phyloP scores from a whole-genome alignment of 108 stramenopile genomes.

The Chaetoceros tenuissimus region DNA sequence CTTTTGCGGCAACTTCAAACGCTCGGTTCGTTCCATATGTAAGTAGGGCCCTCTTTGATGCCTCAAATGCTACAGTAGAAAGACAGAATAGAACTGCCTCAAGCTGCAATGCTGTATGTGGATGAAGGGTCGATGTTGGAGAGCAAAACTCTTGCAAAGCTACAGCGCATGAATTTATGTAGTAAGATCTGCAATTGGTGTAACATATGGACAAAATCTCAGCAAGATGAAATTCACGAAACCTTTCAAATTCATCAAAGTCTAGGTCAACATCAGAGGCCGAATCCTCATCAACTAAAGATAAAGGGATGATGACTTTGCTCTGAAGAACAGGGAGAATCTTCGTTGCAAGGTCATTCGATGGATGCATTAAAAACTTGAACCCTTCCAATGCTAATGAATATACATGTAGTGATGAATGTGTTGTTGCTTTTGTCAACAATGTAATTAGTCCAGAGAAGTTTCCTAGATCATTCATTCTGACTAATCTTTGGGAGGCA shows the following conservation, averaged over 20 bases:
- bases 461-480: slow-evolving; percentile 11
- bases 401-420: slow-evolving; percentile 55
- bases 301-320: slow-evolving; percentile 61
- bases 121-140: slow-evolving; percentile 17
- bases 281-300: slow-evolving; percentile 10
- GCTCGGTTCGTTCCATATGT: neutral
- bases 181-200: slow-evolving; percentile 25
- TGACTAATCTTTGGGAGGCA: slow-evolving; percentile 23
- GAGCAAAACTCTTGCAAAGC: slow-evolving; percentile 73
- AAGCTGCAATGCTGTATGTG: slow-evolving; percentile 43
- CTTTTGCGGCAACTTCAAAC: slow-evolving; percentile 1
- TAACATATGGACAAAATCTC: slow-evolving; percentile 51
- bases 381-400: slow-evolving; percentile 48
- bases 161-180: slow-evolving; percentile 51
- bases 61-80: slow-evolving; percentile 30
- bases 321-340: slow-evolving; percentile 61
- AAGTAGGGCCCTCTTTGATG: slow-evolving; percentile 9
- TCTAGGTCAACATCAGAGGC: slow-evolving; percentile 25
- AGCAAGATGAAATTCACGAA: slow-evolving; percentile 39
- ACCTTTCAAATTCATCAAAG: slow-evolving; percentile 45
- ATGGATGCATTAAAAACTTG: slow-evolving; percentile 18
- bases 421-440: slow-evolving; percentile 50
- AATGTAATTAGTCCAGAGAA: slow-evolving; percentile 45
- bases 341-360: slow-evolving; percentile 30
- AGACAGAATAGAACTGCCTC: slow-evolving; percentile 74